Evolutionary conservation across 352 stramenopile species (phyloP), one percentile per base, ranked within the genome.

Genomic region (Globisporangium spiculum): DNA sequence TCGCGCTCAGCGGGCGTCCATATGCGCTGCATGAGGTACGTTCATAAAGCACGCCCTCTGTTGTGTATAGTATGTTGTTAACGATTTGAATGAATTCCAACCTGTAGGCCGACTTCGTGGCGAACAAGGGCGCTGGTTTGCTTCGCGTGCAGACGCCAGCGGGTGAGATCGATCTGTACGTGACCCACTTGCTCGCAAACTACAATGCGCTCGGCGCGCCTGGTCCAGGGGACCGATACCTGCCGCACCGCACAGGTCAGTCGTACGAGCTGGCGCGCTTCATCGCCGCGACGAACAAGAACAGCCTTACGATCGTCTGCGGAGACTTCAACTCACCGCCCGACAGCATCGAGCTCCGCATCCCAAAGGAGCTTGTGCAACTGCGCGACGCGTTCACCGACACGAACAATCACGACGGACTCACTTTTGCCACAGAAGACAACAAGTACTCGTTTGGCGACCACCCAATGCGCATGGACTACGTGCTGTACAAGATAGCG

Each of bases 391-490:
- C 86, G 1, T 94, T 88, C 68, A 86, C 77, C 1, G 86, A 94
- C 68, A 87, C 76, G 58, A 89, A 92, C 61, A 80, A 69, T 22
- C 71, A 81, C 63, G 74, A 88, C 54, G 86, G 86, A 5, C 65
- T 89, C 55, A 92, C 86, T 52, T 94, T 94, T 58, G 86, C 83
- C 4, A 87, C 84, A 1, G 80, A 80, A 20, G 86, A 94, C 66
- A 94, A 94, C 76, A 89, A 90, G 64, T 94, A 85, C 66, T 92
- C 84, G 57, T 78, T 90, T 64, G 84, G 86, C 1, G 86, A 94
- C 12, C 80, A 92, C 69, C 86, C 86, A 2, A 94, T 94, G 86
- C 81, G 86, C 24, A 94, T 94, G 86, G 86, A 94, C 65, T 94
- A 94, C 61, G 73, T 94, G 24, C 75, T 94, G 60, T 94, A 92